phyloP scores from a whole-genome alignment of 176 grass and related monocot species.

The Saccharum spontaneum region DNA sequence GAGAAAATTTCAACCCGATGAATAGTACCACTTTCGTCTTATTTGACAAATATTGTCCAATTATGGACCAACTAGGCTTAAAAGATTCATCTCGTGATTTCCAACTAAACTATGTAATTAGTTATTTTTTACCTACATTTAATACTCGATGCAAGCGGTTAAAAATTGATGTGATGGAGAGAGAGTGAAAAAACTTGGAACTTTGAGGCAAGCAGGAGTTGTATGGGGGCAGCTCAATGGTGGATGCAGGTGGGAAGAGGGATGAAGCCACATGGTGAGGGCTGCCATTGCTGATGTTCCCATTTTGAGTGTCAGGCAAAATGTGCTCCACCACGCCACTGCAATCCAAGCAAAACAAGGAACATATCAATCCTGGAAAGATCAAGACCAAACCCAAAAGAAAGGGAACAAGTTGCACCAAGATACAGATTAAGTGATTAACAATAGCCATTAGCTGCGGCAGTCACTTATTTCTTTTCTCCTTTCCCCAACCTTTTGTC shows the following conservation, averaged over 20 bases:
- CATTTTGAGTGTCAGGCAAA: constrained; percentile 56
- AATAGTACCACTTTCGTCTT: too few species aligned
- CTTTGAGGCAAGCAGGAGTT: too few species aligned
- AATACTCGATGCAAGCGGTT: too few species aligned
- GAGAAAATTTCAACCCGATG: too few species aligned
- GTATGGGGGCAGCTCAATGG: too few species aligned
- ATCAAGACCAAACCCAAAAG: neutral
- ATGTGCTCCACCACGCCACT: constrained; percentile 71
- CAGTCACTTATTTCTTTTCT: constrained; percentile 10
- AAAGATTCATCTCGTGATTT: too few species aligned
- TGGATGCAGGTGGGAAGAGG: constrained; percentile 51
- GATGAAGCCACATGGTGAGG: constrained; percentile 51
- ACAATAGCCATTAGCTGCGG: constrained; percentile 17
- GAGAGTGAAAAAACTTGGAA: too few species aligned
- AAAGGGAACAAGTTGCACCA: constrained; percentile 17
- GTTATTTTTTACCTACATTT: too few species aligned
- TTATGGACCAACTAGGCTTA: too few species aligned
- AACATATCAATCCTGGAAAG: constrained; percentile 32
- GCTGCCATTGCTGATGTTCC: constrained; percentile 17
- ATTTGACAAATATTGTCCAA: too few species aligned
- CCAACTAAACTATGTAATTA: too few species aligned
- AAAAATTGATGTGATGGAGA: too few species aligned
- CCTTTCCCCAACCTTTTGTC: constrained; percentile 14
- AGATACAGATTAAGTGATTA: constrained; percentile 8
- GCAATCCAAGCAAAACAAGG: constrained; percentile 40